phyloP scores from a whole-genome alignment of 768 basidiomycete genomes.

The Lentinula boryana region DNA sequence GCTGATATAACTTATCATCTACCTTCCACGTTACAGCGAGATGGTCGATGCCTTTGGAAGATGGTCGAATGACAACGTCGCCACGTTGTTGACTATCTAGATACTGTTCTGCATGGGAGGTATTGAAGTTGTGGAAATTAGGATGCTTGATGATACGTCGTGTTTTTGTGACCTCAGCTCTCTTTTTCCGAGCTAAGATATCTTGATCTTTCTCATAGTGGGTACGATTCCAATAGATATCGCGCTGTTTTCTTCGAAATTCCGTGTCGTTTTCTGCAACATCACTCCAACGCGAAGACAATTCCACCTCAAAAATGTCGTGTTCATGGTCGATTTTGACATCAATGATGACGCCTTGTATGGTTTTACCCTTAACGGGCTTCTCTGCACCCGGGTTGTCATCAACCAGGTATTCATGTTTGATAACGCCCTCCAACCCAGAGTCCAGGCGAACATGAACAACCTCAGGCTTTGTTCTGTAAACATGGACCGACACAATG shows the following conservation, averaged over 20 bases:
- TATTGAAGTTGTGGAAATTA: constrained; percentile 94
- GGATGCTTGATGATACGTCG: constrained; percentile 94
- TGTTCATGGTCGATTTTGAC: constrained; percentile 57
- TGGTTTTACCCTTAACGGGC: constrained; percentile 67
- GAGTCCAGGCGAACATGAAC: constrained; percentile 83
- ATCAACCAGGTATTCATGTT: constrained; percentile 52
- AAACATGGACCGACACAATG: constrained; percentile 71
- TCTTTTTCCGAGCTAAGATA: constrained; percentile 74
- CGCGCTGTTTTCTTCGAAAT: constrained; percentile 53
- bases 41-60: constrained; percentile 90
- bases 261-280: constrained; percentile 55
- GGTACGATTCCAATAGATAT: constrained; percentile 56
- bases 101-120: constrained; percentile 82
- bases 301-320: constrained; percentile 62
- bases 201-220: constrained; percentile 65
- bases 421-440: constrained; percentile 82
- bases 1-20: constrained; percentile 91
- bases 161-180: constrained; percentile 72
- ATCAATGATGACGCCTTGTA: constrained; percentile 74
- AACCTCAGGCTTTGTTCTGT: constrained; percentile 43
- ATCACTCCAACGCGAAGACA: constrained; percentile 67
- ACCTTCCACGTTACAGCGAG: constrained; percentile 99
- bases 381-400: constrained; percentile 31
- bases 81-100: constrained; percentile 89
- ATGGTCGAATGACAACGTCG: constrained; percentile 94